These are phyloP conservation scores for Erodium chrysanthum DNA, from an alignment of 441 rosid species.

Conservation along the genomic window DNA sequence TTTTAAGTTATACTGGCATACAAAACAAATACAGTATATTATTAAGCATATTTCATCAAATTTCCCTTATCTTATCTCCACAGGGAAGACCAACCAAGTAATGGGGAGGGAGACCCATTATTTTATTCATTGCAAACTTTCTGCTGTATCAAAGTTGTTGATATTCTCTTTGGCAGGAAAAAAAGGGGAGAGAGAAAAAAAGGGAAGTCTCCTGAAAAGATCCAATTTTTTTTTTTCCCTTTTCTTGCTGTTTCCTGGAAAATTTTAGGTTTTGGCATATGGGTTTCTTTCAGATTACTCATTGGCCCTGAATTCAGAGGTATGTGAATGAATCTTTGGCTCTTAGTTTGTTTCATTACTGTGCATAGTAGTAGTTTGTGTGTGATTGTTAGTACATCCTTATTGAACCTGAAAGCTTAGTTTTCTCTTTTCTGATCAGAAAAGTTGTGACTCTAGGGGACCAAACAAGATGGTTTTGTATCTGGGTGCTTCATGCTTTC, in stretches of 20 bases:
- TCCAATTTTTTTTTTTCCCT: too few species aligned
- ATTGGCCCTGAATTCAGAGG: not conserved
- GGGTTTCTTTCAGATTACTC: not conserved
- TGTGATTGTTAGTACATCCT: not conserved
- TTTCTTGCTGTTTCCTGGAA: too few species aligned
- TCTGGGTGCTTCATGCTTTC: not conserved
- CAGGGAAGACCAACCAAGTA: slow-evolving; percentile 1
- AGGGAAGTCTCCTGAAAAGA: not conserved
- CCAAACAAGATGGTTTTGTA: too few species aligned
- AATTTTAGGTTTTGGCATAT: not conserved
- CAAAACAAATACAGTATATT: too few species aligned
- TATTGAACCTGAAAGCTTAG: not conserved
- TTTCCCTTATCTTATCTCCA: not conserved
- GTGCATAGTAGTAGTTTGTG: not conserved
- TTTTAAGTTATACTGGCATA: too few species aligned
- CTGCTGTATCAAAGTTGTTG: not conserved
- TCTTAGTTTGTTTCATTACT: not conserved
- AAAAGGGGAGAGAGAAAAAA: not conserved
- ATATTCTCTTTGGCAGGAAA: not conserved
- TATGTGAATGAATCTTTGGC: not conserved
- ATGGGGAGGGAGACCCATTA: not conserved
- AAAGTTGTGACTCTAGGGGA: not conserved
- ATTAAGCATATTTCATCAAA: too few species aligned
- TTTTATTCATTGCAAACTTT: not conserved
- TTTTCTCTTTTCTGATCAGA: slow-evolving; percentile 4